Base-by-base conservation (phyloP, 495 filamentous ascomycete species). In the Sphaerosporella brunnea region DNA sequence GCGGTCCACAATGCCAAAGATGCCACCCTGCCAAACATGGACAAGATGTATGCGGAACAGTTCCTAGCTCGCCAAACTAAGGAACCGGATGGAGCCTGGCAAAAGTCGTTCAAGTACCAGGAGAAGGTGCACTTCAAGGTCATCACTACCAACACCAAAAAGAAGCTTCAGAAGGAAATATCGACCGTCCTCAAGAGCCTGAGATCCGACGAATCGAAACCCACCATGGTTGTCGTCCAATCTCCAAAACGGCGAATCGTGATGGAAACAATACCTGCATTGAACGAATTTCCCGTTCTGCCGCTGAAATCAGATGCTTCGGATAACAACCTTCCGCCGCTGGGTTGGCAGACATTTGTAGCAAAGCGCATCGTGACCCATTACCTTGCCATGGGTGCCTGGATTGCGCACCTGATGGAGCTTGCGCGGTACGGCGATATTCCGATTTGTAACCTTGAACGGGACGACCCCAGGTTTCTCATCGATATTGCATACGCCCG, bases 401-500 rank as follows among this genome's bases (percentile, higher is more conserved):
- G 90, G 92, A 76, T 99, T 38, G 70, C 80, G 26, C 86, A 96
- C 63, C 68, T 96, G 44, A 79, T 79, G 13, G 74, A 84, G 46
- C 73, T 96, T 35, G 80, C 92, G 36, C 71, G 84, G 52, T 96
- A 95, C 59, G 92, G 90, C 18, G 82, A 95, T 64, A 74, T 96
- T 28, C 90, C 90, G 15, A 69, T 99, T 41, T 95, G 90, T 65
- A 96, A 99, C 55, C 66, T 99, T 23, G 92, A 96, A 59, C 77
- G 75, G 36, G 87, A 96, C 53, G 90, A 99, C 57, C 88, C 90
- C 16, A 72, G 82, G 19, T 99, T 84, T 61, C 65, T 96, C 44
- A 96, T 99, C 56, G 90, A 99, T 59, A 74, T 99, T 36, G 83
- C 90, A 2, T 99, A 96, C 63, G 90, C 90, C 1, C 68, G 90